Percentiles rank a stretch among this genome's conserved stretches.
These are phyloP conservation scores for Colletotrichum sp. DNA, from an alignment of 2,329 filamentous ascomycete species.

Conservation along the genomic window DNA sequence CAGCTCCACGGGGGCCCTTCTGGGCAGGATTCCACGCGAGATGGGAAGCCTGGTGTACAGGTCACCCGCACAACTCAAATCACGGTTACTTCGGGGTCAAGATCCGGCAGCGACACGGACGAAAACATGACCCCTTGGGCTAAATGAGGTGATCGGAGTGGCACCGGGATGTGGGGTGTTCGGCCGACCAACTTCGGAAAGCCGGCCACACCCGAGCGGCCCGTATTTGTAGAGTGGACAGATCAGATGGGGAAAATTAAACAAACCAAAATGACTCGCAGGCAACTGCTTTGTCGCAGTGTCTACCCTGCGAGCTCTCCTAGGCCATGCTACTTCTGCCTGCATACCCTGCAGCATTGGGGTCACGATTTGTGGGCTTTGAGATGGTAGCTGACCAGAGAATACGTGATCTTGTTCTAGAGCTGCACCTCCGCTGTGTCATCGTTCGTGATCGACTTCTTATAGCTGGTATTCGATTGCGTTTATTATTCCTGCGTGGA, in stretches of 20 bases:
- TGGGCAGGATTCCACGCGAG: neutral
- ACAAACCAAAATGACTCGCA: neutral
- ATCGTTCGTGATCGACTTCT: no score
- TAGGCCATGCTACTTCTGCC: no score
- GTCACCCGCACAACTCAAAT: neutral
- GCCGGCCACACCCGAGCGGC: neutral
- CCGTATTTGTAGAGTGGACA: neutral
- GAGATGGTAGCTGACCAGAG: no score
- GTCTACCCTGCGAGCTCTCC: no score
- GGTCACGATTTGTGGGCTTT: no score
- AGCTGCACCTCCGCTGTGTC: no score
- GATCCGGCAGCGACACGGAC: neutral
- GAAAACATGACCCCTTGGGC: neutral
- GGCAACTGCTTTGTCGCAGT: no score
- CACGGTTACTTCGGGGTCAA: neutral
- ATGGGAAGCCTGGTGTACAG: neutral
- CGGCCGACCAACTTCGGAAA: neutral
- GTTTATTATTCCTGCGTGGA: no score
- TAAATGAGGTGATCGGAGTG: neutral
- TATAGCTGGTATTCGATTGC: no score
- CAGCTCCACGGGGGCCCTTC: neutral
- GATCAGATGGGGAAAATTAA: neutral
- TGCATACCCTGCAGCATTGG: no score
- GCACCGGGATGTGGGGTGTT: neutral
- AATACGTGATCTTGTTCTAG: no score